Percentiles rank a stretch among this genome's conserved stretches.
Evolutionary conservation across 768 basidiomycete genomes (phyloP).

Genomic region (Pleurotus ostreatus): DNA sequence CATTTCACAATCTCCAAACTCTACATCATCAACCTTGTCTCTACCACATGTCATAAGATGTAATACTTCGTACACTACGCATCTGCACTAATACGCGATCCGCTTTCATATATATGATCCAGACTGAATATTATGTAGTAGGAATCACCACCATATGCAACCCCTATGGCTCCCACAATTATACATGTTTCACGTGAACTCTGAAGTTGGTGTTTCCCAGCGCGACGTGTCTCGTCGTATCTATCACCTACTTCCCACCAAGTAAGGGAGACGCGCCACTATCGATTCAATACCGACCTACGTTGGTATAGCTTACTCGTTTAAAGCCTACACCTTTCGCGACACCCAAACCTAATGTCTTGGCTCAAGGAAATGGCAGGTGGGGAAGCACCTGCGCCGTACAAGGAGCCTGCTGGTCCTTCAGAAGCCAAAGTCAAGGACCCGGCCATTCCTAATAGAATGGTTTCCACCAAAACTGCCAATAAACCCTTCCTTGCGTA

Average conservation of each 20-base stretch:
- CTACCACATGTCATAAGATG: slow-evolving; percentile 8
- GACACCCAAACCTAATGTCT: slow-evolving; percentile 42
- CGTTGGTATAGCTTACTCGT: too few relatives aligned
- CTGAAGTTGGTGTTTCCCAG: neutral
- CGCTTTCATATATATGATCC: slow-evolving; percentile 1
- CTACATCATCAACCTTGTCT: slow-evolving; percentile 6
- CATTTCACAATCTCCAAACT: slow-evolving; percentile 1
- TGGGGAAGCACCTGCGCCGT: slow-evolving; percentile 32
- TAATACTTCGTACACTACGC: slow-evolving; percentile 7
- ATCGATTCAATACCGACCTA: too few relatives aligned
- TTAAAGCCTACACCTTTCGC: neutral
- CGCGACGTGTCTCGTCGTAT: neutral
- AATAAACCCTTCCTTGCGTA: slow-evolving; percentile 85
- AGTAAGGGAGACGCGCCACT: neutral
- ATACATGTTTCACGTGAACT: slow-evolving; percentile 3
- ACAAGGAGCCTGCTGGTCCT: slow-evolving; percentile 30
- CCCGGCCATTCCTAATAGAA: slow-evolving; percentile 59
- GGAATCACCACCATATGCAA: slow-evolving; percentile 4
- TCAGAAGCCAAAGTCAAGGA: slow-evolving; percentile 48
- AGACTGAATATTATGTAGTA: slow-evolving; percentile 7
- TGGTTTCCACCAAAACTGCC: slow-evolving; percentile 78
- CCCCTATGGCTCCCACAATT: neutral
- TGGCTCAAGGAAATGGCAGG: slow-evolving; percentile 53
- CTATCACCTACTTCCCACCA: neutral
- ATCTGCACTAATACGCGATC: neutral